These are phyloP conservation scores for Lepidium sativum DNA, from an alignment of 345 rosid species.

Conservation along the genomic window DNA sequence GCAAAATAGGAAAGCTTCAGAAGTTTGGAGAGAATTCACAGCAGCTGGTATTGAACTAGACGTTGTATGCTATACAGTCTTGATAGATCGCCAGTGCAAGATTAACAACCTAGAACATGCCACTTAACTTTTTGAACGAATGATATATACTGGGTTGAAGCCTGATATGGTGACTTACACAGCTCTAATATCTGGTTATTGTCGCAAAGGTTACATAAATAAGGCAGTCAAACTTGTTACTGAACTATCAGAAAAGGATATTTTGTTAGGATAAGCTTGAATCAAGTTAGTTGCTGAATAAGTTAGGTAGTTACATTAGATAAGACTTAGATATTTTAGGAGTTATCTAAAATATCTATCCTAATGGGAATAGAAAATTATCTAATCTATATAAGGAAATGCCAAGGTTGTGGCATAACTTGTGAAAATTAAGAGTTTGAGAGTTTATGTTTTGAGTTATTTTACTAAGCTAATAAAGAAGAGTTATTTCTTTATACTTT, in stretches of 20 bases:
- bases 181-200: constrained; percentile 43
- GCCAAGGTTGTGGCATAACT: too few species aligned
- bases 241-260: constrained; percentile 34
- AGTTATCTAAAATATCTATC: too few species aligned
- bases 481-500: too few species aligned
- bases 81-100: constrained; percentile 53
- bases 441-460: too few species aligned
- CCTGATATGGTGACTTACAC: constrained; percentile 56
- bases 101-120: constrained; percentile 39
- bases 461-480: too few species aligned
- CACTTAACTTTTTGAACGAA: constrained; percentile 28
- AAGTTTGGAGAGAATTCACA: constrained; percentile 34
- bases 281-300: too few species aligned
- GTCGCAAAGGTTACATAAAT: constrained; percentile 31
- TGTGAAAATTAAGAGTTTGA: too few species aligned
- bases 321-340: too few species aligned
- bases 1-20: constrained; percentile 15
- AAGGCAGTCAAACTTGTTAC: constrained; percentile 34
- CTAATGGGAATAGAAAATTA: too few species aligned
- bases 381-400: too few species aligned
- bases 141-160: constrained; percentile 46
- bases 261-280: too few species aligned
- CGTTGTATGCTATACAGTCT: constrained; percentile 46
- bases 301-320: too few species aligned
- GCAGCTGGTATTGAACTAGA: constrained; percentile 36